These are phyloP conservation scores for Microthlaspi erraticum DNA, from an alignment of 345 rosid species.

Conservation along the genomic window DNA sequence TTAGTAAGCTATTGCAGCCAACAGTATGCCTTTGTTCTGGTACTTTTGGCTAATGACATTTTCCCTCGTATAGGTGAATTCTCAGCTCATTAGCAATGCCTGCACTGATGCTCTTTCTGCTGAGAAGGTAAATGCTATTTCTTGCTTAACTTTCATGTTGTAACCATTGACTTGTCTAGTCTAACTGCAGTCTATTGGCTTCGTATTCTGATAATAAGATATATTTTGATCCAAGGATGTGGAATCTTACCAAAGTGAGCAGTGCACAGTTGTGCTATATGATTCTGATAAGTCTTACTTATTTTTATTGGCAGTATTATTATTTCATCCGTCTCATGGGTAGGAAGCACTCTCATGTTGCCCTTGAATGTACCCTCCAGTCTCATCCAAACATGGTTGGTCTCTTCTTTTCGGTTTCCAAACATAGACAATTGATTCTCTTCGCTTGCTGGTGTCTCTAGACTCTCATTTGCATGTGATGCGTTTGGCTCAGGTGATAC, in stretches of 20 bases:
- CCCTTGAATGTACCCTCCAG: conserved; percentile 96
- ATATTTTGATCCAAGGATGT: conserved; percentile 10
- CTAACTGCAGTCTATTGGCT: conserved; percentile 4
- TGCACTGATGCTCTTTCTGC: conserved; percentile 99
- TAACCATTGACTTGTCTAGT: neutral
- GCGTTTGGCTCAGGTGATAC: conserved; percentile 64
- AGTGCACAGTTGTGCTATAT: neutral
- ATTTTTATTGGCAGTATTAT: conserved; percentile 69
- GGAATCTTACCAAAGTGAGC: conserved; percentile 14
- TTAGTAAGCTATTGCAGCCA: conserved; percentile 17
- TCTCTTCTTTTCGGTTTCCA: conserved; percentile 16
- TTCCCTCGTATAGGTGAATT: conserved; percentile 69
- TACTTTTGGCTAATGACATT: conserved; percentile 16
- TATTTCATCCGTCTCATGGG: conserved; percentile 99
- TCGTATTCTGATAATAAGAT: conserved; percentile 19
- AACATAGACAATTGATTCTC: conserved; percentile 4
- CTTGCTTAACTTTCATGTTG: conserved; percentile 2
- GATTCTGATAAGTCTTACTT: conserved; percentile 12
- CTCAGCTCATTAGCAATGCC: conserved; percentile 97
- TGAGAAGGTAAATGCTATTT: conserved; percentile 69
- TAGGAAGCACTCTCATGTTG: conserved; percentile 93
- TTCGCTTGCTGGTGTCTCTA: neutral
- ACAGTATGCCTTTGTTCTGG: too few relatives aligned
- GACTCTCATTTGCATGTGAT: conserved; percentile 25
- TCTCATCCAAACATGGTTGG: conserved; percentile 98